phyloP scores from a whole-genome alignment of 495 filamentous ascomycete genomes.

The Neurospora intermedia region DNA sequence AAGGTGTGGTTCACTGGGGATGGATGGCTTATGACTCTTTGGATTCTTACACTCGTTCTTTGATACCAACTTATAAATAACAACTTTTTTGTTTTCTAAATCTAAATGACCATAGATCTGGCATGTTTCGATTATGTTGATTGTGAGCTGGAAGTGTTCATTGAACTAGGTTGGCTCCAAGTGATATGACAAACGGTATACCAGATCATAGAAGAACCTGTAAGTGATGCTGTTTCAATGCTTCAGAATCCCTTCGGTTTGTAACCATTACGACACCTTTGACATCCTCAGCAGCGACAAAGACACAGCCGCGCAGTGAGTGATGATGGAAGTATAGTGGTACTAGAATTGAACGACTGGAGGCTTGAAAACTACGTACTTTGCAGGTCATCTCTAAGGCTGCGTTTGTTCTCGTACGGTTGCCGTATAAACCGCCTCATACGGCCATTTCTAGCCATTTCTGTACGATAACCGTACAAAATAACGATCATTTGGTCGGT shows the following conservation, averaged over 20 bases:
- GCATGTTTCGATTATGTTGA: background rate
- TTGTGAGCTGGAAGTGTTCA: background rate
- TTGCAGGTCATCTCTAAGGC: too few relatives aligned
- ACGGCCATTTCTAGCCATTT: too few relatives aligned
- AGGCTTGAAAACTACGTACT: too few relatives aligned
- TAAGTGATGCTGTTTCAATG: background rate
- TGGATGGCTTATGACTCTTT: background rate
- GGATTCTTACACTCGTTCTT: background rate
- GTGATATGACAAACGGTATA: background rate
- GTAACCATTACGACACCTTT: background rate
- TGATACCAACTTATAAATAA: background rate
- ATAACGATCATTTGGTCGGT: too few relatives aligned
- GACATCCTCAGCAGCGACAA: too few relatives aligned
- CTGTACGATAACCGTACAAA: too few relatives aligned
- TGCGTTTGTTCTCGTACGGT: too few relatives aligned
- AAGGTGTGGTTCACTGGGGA: background rate
- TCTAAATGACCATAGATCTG: background rate
- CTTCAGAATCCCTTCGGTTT: background rate
- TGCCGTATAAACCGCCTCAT: too few relatives aligned
- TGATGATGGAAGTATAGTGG: too few relatives aligned
- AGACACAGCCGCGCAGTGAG: too few relatives aligned
- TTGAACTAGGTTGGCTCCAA: background rate
- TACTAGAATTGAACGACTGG: too few relatives aligned
- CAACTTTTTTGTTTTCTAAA: background rate
- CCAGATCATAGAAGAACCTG: background rate